Evolutionary conservation across 2,329 filamentous ascomycete genomes (phyloP), one percentile per base, ranked within the genome.

Genomic region (Ophiocordyceps camponoti-rufipedis): DNA sequence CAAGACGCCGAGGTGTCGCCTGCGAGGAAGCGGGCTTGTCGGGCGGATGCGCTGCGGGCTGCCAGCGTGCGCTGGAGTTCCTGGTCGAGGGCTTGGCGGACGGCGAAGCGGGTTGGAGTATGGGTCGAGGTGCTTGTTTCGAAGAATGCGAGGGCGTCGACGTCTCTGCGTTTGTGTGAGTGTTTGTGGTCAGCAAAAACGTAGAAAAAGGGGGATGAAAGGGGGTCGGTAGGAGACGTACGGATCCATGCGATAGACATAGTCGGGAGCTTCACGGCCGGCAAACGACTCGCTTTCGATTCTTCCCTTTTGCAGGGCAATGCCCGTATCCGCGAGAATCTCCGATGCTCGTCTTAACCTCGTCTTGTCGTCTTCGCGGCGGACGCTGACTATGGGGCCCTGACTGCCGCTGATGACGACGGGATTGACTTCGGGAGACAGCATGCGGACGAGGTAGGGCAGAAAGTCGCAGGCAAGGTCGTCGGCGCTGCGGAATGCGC

Each of bases 211-310:
- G 28, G 42, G 42, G 41, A 54, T 31, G 13, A 23, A 9, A 6
- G 7, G 5, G 23, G 19, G n/a, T 6, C 13, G n/a, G 13, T 16
- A 13, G 39, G 13, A 38, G 18, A 79, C 82, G 71, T 67, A 88
- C 73, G 91, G 91, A 56, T 96, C 89, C 85, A 98, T 88, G 45
- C 91, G 78, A 62, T 94, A 96, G 9, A 94, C 80, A 72, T 80
- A 96, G 52, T 78, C 71, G 16, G 71, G 65, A 5, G 23, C 23
- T n/a, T 74, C 79, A 32, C 76, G 73, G 46, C 70, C 69, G 33
- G 23, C 23, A 5, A 23, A 23, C 23, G 23, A 23, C 23, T 84
- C 81, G 12, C 70, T 71, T 55, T 94, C 87, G 41, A 96, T 75
- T 54, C 80, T 79, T 12, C 83, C 82, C 56, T 80, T 82, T 52